Evolutionary conservation across 2,329 filamentous ascomycete genomes (phyloP), one percentile per base, ranked within the genome.

Genomic region (Colletotrichum lini): DNA sequence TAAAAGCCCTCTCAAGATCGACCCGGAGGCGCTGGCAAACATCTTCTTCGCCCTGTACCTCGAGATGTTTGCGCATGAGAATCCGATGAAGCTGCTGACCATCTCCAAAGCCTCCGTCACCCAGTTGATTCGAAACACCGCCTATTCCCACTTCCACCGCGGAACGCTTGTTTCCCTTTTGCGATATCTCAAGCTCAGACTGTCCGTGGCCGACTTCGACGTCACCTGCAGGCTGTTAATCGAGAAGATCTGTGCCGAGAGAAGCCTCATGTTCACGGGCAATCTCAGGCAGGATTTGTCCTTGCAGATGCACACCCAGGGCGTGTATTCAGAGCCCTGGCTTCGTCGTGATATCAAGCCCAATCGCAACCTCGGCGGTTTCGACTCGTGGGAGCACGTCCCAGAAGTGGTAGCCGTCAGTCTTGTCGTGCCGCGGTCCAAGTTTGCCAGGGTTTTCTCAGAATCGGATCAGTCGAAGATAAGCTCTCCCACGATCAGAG

Each of bases 61-160:
- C 15, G 74, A 80, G 9, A 85, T 89, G 81, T 87, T 89, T 57
- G 62, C 76, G 23, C 58, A 77, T 26, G 85, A 87, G 73, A 80
- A 83, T 56, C 65, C 73, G 52, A 71, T 71, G 30, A 73, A 56
- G 50, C 44, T 69, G 21, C 45, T 66, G 56, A 30, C 50, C 53
- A 13, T 57, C 13, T 73, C 72, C 56, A 64, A 52, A 53, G 64
- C 68, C 15, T 69, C 42, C 30, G 45, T 62, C 35, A 47, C 61
- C 15, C 67, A 71, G 54, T 18, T 72, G 15, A 47, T 73, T 44
- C 57, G 30, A 1, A 72, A 57, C 7, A 68, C 65, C 9, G 66
- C 65, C 1, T 80, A 80, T 50, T 74, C 79, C 0, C 73, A 75
- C 23, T 83, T 80, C 65, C 81, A 85, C 70, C 79, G 80, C 10